phyloP scores from a whole-genome alignment of 768 basidiomycete species.

The Trametes villosa region DNA sequence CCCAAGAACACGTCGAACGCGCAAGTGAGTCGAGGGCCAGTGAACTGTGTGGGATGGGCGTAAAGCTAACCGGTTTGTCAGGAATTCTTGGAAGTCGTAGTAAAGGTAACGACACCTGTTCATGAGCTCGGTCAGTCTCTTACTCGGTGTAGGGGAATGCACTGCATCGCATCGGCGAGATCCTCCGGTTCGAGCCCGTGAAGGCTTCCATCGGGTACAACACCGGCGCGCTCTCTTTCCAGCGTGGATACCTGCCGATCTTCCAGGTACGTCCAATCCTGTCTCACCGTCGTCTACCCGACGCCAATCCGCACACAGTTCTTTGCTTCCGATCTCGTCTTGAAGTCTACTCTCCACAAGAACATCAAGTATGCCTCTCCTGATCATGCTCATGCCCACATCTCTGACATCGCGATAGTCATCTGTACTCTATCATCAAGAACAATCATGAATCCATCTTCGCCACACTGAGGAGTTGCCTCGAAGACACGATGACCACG shows the following conservation, averaged over 20 bases:
- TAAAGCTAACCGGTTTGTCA: too few species aligned
- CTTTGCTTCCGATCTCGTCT: slow-evolving; percentile 59
- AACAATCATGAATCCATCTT: slow-evolving; percentile 43
- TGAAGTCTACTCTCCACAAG: slow-evolving; percentile 57
- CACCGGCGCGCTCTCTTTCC: slow-evolving; percentile 53
- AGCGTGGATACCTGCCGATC: slow-evolving; percentile 57
- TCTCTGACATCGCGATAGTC: slow-evolving; percentile 4
- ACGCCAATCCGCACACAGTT: slow-evolving; percentile 38
- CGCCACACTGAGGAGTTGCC: slow-evolving; percentile 43
- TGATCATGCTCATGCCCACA: neutral
- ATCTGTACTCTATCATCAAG: slow-evolving; percentile 21
- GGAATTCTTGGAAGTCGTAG: slow-evolving; percentile 43
- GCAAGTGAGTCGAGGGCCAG: slow-evolving; percentile 50
- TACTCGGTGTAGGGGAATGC: slow-evolving; percentile 63
- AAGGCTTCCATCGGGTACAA: slow-evolving; percentile 39
- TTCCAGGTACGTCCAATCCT: slow-evolving; percentile 45
- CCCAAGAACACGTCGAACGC: slow-evolving; percentile 49
- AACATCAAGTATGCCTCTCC: slow-evolving; percentile 51
- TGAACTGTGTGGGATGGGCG: too few species aligned
- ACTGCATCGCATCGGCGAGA: slow-evolving; percentile 51
- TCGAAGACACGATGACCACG: slow-evolving; percentile 36
- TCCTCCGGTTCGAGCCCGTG: slow-evolving; percentile 51
- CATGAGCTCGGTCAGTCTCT: neutral
- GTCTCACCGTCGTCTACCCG: slow-evolving; percentile 1
- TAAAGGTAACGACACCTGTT: slow-evolving; percentile 36